Evolutionary conservation across 2,329 filamentous ascomycete species (phyloP).

Genomic region (Pseudocercospora cruenta): DNA sequence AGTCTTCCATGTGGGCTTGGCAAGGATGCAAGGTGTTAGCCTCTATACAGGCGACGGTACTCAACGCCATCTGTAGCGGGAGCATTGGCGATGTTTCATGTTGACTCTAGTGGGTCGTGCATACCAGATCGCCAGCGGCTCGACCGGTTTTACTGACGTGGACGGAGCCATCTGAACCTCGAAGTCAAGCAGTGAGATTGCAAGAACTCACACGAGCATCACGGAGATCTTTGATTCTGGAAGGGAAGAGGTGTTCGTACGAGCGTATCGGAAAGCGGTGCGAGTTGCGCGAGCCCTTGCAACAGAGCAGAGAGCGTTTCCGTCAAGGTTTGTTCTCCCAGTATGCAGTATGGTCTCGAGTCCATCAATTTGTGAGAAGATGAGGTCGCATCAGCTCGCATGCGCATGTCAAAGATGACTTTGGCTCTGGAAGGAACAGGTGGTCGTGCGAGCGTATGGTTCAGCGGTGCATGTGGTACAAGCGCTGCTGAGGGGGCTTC

Average conservation of each 20-base stretch:
- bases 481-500: too few relatives aligned
- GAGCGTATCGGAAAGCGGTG: neutral
- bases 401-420: too few relatives aligned
- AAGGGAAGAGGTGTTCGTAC: neutral
- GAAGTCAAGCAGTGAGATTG: too few relatives aligned
- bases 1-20: neutral
- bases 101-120: slow-evolving; percentile 8
- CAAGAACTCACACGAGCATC: too few relatives aligned
- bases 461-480: too few relatives aligned
- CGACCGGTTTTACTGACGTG: too few relatives aligned
- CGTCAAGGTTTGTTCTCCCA: neutral
- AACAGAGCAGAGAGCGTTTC: too few relatives aligned
- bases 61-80: neutral
- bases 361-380: too few relatives aligned
- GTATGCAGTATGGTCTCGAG: neutral
- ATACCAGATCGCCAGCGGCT: neutral
- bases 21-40: neutral
- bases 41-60: neutral
- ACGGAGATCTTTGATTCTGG: neutral
- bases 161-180: too few relatives aligned
- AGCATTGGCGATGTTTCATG: slow-evolving; percentile 16
- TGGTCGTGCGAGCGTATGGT: too few relatives aligned
- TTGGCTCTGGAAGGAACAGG: too few relatives aligned
- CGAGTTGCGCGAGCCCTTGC: neutral
- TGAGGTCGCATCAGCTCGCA: too few relatives aligned